Base-by-base conservation (phyloP, 768 basidiomycete species). In the Rhodotorula babjevae region DNA sequence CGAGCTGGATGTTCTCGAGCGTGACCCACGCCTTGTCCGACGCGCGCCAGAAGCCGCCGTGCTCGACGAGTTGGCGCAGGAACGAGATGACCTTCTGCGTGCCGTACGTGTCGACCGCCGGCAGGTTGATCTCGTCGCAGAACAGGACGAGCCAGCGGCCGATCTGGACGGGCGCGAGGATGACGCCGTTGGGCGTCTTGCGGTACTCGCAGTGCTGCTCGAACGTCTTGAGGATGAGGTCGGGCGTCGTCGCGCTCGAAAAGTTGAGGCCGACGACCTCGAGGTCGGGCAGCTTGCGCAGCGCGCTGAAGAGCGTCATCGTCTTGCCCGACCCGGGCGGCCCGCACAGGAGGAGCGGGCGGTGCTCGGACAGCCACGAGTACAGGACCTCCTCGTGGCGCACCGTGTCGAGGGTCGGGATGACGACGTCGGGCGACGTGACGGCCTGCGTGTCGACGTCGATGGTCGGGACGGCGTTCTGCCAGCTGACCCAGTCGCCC, bases 271-370 rank as follows among this genome's bases (percentile, higher is more conserved):
- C 96, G 76, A 97, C 94, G 58, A 98, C 93, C 79, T 99, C 96
- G 89, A 99, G 93, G 82, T 98, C 93, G 3, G 96, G 94, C 52
- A 98, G 86, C 81, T 98, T 98, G 68, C 96, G 88, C 44, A 99
- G 86, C 18, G 96, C 96, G 77, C 93, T 96, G 83, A 99, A 98
- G 29, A 99, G 84, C 0, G 96, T 98, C 96, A 99, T 99, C 14
- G 96, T 99, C 84, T 99, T 99, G 33, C 96, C 96, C 31, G 96
- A 98, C 79, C 96, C 96, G n/a, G 96, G 96, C 78, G 96, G 96
- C 59, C 96, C 96, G 80, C 94, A 99, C 36, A 99, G 86, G 87
- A 99, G 91, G 66, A 99, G 86, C 29, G 96, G 96, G 78, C 97
- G 97, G 82, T 98, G 96, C 80, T 98, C 96, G 5, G 93, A 93